phyloP scores from a whole-genome alignment of 805 yeast genomes.

The Hanseniaspora lindneri region DNA sequence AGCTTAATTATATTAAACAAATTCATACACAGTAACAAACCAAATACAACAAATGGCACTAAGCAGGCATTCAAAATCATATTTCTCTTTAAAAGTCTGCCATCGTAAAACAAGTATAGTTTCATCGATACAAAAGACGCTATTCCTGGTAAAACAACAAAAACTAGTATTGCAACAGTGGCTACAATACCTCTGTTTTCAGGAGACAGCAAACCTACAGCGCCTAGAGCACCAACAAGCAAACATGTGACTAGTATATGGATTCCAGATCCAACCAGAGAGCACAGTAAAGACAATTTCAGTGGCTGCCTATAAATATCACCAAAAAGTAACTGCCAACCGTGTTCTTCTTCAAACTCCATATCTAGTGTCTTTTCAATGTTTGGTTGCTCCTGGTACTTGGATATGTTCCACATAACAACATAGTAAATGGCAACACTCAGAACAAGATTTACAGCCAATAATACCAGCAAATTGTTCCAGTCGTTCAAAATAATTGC shows the following conservation, averaged over 20 bases:
- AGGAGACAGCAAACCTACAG: slow-evolving; percentile 82
- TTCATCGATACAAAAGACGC: slow-evolving; percentile 84
- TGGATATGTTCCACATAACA: slow-evolving; percentile 69
- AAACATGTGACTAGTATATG: slow-evolving; percentile 71
- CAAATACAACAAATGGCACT: slow-evolving; percentile 71
- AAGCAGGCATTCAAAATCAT: slow-evolving; percentile 69
- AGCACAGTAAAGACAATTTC: slow-evolving; percentile 57
- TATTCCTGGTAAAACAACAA: slow-evolving; percentile 65
- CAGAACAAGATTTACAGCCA: slow-evolving; percentile 64
- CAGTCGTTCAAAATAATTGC: slow-evolving; percentile 96
- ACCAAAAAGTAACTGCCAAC: slow-evolving; percentile 94
- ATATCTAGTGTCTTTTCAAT: slow-evolving; percentile 43
- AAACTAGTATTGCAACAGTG: slow-evolving; percentile 77
- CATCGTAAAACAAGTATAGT: slow-evolving; percentile 79
- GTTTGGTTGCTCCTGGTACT: slow-evolving; percentile 71
- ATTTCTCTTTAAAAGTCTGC: slow-evolving; percentile 81
- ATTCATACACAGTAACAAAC: slow-evolving; percentile 56
- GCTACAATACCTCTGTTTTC: slow-evolving; percentile 88
- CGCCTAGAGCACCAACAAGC: slow-evolving; percentile 66
- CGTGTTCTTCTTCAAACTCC: slow-evolving; percentile 82
- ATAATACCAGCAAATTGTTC: slow-evolving; percentile 68
- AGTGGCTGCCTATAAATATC: slow-evolving; percentile 84
- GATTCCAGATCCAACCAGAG: slow-evolving; percentile 75
- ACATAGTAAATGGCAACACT: slow-evolving; percentile 73
- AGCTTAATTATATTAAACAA: slow-evolving; percentile 37